Base-by-base conservation (phyloP, 1,139 yeast genomes). In the Geotrichum carabidarum region DNA sequence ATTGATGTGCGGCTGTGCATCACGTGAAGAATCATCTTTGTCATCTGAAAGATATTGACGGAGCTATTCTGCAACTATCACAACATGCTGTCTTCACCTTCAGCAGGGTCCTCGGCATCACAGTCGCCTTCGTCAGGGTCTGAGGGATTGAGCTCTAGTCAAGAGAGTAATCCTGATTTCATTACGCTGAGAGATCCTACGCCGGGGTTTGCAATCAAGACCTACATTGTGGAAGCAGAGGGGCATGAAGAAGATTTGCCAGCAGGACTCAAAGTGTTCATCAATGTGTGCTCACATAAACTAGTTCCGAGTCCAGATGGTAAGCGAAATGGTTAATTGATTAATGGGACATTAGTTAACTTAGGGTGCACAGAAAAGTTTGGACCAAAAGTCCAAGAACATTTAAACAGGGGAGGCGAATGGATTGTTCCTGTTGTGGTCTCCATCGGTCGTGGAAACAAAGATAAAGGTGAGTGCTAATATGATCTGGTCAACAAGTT, bases 391-490 rank as follows among this genome's bases (percentile, higher is more conserved):
- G 68, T 82, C 54, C 84, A 87, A 31, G 80, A 83, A 67, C 11
- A 18, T 34, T 36, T 53, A 37, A 45, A 35, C 22, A 18, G 36
- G 27, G 82, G 82, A 43, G 83, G 84, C 62, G 76, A 83, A 63
- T 89, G 96, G 95, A 91, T 86, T 58, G 84, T 89, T 2, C 96
- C 96, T 0, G 80, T 89, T 8, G 78, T 86, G 0, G 80, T 87
- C 0, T 82, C 91, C 0, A 72, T 75, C 0, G 78, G 78, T 54
- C 67, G 83, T 15, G 62, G 64, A 9, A 83, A 78, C 42, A 68
- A 60, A 15, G 96, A 90, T 65, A 88, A 88, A 47, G 31, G 53
- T 51, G 35, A 42, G 51, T 36, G 40, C 15, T n/a, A 8, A 1
- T 40, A 17, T 40, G 37, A 9, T 18, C 17, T 22, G 2, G 9